A percentile compares a stretch with the other conserved stretches of the same genome.
Evolutionary conservation across 345 rosid genomes (phyloP).

Genomic region (Gossypium ekmanianum): DNA sequence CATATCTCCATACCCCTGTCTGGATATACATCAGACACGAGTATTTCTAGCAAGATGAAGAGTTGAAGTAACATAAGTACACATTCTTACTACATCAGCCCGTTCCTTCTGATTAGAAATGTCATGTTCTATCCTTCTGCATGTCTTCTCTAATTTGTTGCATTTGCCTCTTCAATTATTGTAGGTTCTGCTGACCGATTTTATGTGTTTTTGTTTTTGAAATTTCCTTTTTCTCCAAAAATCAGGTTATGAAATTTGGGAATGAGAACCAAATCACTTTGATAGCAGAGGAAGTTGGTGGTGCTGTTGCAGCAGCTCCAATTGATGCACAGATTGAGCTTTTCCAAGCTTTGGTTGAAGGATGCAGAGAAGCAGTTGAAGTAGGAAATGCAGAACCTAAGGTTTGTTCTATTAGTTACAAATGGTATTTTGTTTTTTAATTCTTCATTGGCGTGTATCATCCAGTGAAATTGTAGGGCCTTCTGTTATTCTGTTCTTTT

Average conservation of each 20-base stretch:
- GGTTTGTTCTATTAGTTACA: conserved; percentile 38
- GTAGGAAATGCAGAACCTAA: conserved; percentile 63
- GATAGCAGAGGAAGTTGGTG: conserved; percentile 83
- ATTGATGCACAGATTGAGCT: conserved; percentile 84
- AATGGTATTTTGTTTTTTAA: neutral
- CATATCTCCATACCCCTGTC: neutral
- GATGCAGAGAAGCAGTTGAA: conserved; percentile 78
- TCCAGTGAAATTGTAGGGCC: neutral
- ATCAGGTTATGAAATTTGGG: conserved; percentile 90
- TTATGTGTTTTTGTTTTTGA: neutral
- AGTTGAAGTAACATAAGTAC: neutral
- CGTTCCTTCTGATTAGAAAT: neutral
- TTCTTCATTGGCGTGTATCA: neutral
- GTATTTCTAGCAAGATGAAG: neutral
- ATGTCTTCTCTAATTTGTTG: neutral
- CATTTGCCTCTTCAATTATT: neutral
- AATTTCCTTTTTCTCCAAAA: conserved; percentile 14
- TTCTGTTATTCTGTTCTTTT: neutral
- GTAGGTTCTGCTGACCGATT: neutral
- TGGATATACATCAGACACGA: too few relatives aligned
- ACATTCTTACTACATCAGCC: neutral
- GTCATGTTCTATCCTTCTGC: neutral
- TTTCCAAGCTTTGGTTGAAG: conserved; percentile 76
- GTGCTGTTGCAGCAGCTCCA: conserved; percentile 71
- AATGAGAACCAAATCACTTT: conserved; percentile 63